A percentile compares a stretch with the other conserved stretches of the same genome.
Conservation (phyloP, 768 basidiomycete species). For the Xerocomellus chrysenteron region DNA sequence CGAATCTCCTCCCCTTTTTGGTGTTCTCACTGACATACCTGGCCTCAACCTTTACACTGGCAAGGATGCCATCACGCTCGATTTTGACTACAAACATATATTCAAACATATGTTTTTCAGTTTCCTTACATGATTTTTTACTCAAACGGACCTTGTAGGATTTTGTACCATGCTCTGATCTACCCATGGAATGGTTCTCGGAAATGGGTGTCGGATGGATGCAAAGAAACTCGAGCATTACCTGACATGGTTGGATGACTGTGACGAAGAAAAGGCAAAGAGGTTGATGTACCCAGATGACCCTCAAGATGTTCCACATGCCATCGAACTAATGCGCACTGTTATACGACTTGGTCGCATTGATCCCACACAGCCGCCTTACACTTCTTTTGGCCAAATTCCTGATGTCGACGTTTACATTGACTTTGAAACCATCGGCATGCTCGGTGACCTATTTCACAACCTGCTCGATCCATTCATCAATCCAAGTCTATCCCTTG, state of each 20-base stretch:
- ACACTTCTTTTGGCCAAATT: neutral
- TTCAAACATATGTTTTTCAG: neutral
- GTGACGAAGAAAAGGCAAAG: neutral
- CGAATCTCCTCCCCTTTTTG: neutral
- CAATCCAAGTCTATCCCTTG: neutral
- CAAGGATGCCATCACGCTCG: neutral
- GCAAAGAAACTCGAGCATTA: neutral
- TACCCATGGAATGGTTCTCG: neutral
- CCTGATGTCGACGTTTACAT: neutral
- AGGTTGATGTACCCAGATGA: neutral
- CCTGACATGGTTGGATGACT: neutral
- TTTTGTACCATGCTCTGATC: neutral
- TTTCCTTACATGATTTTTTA: too few relatives aligned
- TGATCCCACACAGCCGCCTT: neutral
- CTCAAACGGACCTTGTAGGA: neutral
- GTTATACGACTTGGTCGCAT: neutral
- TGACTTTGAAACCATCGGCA: neutral
- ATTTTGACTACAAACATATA: neutral
- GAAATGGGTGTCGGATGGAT: neutral
- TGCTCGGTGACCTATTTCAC: neutral
- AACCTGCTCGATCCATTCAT: neutral
- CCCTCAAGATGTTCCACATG: neutral
- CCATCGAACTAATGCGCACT: neutral
- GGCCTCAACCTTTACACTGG: neutral
- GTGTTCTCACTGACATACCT: neutral